Percentiles rank a stretch among this genome's conserved stretches.
phyloP scores from a whole-genome alignment of 345 rosid genomes.

The Boechera stricta region DNA sequence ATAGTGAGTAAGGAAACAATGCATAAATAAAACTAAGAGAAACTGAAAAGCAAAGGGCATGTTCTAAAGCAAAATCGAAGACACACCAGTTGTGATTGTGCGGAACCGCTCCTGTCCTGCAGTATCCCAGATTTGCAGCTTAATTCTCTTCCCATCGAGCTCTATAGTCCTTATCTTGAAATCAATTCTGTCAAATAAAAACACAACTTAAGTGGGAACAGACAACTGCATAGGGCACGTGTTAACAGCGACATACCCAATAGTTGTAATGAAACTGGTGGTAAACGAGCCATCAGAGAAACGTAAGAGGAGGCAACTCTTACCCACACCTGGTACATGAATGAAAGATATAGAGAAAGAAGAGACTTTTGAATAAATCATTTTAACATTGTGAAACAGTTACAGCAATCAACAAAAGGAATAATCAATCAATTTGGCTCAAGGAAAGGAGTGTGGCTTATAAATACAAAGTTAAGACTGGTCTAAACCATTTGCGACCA shows the following conservation, averaged over 20 bases:
- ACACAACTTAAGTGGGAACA: constrained; percentile 10
- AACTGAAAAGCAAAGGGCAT: not conserved
- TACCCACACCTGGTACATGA: constrained; percentile 73
- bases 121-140: constrained; percentile 95
- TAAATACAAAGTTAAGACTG: not conserved
- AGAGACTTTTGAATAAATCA: not conserved
- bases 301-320: constrained; percentile 93
- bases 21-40: not conserved
- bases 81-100: constrained; percentile 82
- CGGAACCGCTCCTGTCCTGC: constrained; percentile 49
- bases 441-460: not conserved
- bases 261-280: constrained; percentile 92
- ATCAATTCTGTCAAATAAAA: constrained; percentile 64
- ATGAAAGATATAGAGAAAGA: not conserved
- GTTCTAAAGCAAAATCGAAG: constrained; percentile 2
- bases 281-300: constrained; percentile 97
- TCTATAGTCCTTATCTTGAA: constrained; percentile 97
- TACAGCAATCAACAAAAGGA: constrained; percentile 7
- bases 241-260: constrained; percentile 56
- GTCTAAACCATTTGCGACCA: not conserved
- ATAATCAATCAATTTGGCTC: not conserved
- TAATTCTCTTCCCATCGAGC: constrained; percentile 93
- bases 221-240: not conserved
- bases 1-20: constrained; percentile 4
- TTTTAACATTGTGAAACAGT: not conserved